A percentile compares a stretch with the other conserved stretches of the same genome.
Evolutionary conservation across 192 early-diverging fungal species (phyloP).

Genomic region (Haplosporangium gracile): DNA sequence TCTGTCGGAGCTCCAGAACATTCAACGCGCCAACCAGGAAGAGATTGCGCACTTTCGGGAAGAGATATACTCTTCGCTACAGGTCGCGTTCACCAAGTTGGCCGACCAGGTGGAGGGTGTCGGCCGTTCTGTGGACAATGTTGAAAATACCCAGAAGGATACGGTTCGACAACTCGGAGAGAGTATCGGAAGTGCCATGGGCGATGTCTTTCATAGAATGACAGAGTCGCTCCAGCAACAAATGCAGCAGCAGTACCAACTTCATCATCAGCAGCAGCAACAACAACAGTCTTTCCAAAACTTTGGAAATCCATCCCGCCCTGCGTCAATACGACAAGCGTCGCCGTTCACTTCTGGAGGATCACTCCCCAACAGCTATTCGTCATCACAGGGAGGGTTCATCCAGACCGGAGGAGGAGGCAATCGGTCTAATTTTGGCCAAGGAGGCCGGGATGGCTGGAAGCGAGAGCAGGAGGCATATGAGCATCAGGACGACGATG

Average conservation of each 20-base stretch:
- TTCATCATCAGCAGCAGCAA: slow-evolving; percentile 11
- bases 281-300: slow-evolving; percentile 11
- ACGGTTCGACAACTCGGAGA: slow-evolving; percentile 31
- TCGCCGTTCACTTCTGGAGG: slow-evolving; percentile 17
- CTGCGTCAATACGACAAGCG: slow-evolving; percentile 25
- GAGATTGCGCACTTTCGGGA: slow-evolving; percentile 44
- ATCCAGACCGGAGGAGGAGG: neutral
- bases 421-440: slow-evolving; percentile 17
- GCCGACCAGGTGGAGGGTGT: slow-evolving; percentile 46
- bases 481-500: slow-evolving; percentile 27
- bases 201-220: slow-evolving; percentile 39
- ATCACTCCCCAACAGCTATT: slow-evolving; percentile 3
- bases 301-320: slow-evolving; percentile 17
- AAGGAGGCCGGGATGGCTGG: slow-evolving; percentile 25
- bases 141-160: slow-evolving; percentile 33
- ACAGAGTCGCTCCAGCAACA: slow-evolving; percentile 39
- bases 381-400: slow-evolving; percentile 21
- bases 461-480: slow-evolving; percentile 15
- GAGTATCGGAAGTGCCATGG: slow-evolving; percentile 40
- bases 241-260: slow-evolving; percentile 29
- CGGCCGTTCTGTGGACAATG: slow-evolving; percentile 32
- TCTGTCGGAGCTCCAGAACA: slow-evolving; percentile 38
- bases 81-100: slow-evolving; percentile 41
- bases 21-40: slow-evolving; percentile 23
- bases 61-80: slow-evolving; percentile 40